phyloP scores from a whole-genome alignment of 2,329 filamentous ascomycete genomes.

The Bipolaris bicolor region DNA sequence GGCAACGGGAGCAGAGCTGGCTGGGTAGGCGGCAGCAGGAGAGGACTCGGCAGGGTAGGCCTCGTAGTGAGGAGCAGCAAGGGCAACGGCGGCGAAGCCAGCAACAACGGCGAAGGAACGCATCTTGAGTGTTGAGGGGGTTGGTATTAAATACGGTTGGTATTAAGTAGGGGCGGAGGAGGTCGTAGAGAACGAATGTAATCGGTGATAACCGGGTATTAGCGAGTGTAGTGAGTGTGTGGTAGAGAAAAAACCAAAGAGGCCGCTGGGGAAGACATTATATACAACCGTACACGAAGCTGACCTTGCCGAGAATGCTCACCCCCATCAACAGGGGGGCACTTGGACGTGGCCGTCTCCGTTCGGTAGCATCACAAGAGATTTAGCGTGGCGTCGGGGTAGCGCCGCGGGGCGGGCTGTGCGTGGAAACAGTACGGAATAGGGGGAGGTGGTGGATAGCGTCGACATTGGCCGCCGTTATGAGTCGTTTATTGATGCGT shows the following conservation, averaged over 20 bases:
- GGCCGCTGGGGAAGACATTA: slow-evolving; percentile 39
- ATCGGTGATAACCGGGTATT: slow-evolving; percentile 50
- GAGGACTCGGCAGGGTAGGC: slow-evolving; percentile 11
- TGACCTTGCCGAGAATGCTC: slow-evolving; percentile 34
- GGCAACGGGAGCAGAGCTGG: slow-evolving; percentile 2
- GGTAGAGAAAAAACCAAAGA: slow-evolving; percentile 36
- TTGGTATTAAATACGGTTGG: slow-evolving; percentile 43
- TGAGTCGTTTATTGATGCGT: slow-evolving; percentile 43
- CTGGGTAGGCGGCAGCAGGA: background rate
- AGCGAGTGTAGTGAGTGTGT: slow-evolving; percentile 46
- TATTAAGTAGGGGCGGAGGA: slow-evolving; percentile 42
- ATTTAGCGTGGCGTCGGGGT: slow-evolving; percentile 35
- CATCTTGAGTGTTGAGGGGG: slow-evolving; percentile 46
- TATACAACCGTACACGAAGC: slow-evolving; percentile 38
- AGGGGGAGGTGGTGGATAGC: slow-evolving; percentile 37
- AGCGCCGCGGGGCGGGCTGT: slow-evolving; percentile 33
- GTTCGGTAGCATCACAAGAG: slow-evolving; percentile 22
- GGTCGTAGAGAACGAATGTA: slow-evolving; percentile 49
- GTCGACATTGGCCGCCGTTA: slow-evolving; percentile 31
- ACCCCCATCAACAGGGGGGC: slow-evolving; percentile 34
- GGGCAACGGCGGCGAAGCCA: slow-evolving; percentile 38
- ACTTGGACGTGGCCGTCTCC: slow-evolving; percentile 33
- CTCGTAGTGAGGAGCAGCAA: slow-evolving; percentile 30
- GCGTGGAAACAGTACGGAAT: slow-evolving; percentile 38
- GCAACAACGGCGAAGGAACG: slow-evolving; percentile 45